These are phyloP conservation scores for Talaromyces sp. DNA, from an alignment of 2,329 filamentous ascomycete genomes.

Conservation along the genomic window DNA sequence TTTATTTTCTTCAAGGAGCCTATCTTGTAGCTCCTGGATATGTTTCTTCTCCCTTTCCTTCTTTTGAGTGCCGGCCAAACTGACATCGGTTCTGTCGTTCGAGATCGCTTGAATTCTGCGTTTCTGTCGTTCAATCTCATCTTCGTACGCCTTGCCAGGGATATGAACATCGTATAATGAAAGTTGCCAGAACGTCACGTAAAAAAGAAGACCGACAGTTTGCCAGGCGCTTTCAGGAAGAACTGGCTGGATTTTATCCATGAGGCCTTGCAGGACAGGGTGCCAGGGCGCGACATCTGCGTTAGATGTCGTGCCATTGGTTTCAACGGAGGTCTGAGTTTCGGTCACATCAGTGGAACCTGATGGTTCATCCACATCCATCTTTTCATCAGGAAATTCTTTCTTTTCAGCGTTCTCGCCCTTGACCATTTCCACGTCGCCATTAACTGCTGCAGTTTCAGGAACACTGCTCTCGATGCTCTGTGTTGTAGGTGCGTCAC, in stretches of 20 bases:
- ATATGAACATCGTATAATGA: slow-evolving; percentile 78
- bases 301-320: slow-evolving; percentile 28
- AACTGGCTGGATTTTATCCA: slow-evolving; percentile 63
- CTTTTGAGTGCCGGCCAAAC: slow-evolving; percentile 61
- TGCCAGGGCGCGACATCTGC: slow-evolving; percentile 56
- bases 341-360: slow-evolving; percentile 12
- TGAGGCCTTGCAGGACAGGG: slow-evolving; percentile 70
- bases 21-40: slow-evolving; percentile 66
- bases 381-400: slow-evolving; percentile 28
- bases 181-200: slow-evolving; percentile 88
- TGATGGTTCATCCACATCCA: slow-evolving; percentile 37
- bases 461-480: slow-evolving; percentile 24
- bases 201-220: slow-evolving; percentile 76
- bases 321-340: neutral
- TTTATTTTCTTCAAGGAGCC: slow-evolving; percentile 70
- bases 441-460: slow-evolving; percentile 30
- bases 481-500: slow-evolving; percentile 28
- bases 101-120: slow-evolving; percentile 66
- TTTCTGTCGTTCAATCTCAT: slow-evolving; percentile 68
- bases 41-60: slow-evolving; percentile 70
- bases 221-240: slow-evolving; percentile 65
- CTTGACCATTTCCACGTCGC: slow-evolving; percentile 37
- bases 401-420: slow-evolving; percentile 25
- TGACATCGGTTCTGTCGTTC: slow-evolving; percentile 71
- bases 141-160: slow-evolving; percentile 73